A percentile compares a stretch with the other conserved stretches of the same genome.
Conservation (phyloP, 75 land plant genomes). For the Pseudotsuga menziesii region DNA sequence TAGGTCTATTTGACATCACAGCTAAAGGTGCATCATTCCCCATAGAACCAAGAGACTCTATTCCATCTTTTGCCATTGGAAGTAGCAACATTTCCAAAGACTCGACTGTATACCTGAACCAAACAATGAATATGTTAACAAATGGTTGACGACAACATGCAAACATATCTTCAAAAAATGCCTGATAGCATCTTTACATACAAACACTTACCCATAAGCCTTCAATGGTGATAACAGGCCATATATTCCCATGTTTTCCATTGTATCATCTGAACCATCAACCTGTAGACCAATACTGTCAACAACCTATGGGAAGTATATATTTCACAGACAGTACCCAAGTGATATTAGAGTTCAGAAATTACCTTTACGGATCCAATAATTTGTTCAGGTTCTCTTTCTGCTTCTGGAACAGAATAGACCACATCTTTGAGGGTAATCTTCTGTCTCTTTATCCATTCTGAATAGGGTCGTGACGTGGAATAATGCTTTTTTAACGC, state of each 20-base stretch:
- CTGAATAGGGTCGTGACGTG: slow-evolving; percentile 70
- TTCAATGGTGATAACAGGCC: slow-evolving; percentile 86
- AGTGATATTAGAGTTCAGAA: not conserved
- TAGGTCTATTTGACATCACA: slow-evolving; percentile 89
- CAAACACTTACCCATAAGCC: slow-evolving; percentile 79
- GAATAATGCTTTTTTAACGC: slow-evolving; percentile 87
- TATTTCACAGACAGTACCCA: not conserved
- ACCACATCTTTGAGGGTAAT: slow-evolving; percentile 74
- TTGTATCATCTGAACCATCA: slow-evolving; percentile 54
- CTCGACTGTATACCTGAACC: slow-evolving; percentile 83
- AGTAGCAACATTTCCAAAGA: slow-evolving; percentile 91
- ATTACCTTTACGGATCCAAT: slow-evolving; percentile 66
- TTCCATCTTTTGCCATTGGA: slow-evolving; percentile 98
- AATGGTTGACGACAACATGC: not conserved
- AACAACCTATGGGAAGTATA: not conserved
- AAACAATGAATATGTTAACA: not conserved
- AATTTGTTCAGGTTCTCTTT: slow-evolving; percentile 49
- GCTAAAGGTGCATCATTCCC: slow-evolving; percentile 98
- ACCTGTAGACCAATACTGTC: slow-evolving; percentile 28
- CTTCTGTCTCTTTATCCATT: slow-evolving; percentile 94
- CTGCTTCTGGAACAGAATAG: slow-evolving; percentile 59
- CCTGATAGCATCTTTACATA: not conserved
- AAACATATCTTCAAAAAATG: not conserved
- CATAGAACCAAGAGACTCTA: slow-evolving; percentile 99
- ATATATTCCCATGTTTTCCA: slow-evolving; percentile 86